Evolutionary conservation across 176 grass and related monocot genomes (phyloP).

Genomic region (Musa schizocarpa): DNA sequence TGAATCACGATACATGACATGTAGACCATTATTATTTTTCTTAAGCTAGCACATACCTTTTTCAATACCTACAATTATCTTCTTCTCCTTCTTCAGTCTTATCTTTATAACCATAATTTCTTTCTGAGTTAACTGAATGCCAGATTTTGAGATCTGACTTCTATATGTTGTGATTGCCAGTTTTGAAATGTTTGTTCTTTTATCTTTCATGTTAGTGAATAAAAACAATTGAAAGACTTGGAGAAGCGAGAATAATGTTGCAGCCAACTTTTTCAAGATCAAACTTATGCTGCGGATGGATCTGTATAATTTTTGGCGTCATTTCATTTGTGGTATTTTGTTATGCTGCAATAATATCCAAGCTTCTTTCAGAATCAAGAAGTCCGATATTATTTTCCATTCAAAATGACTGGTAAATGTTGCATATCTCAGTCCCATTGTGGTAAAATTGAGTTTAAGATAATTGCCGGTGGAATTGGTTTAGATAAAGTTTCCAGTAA

Average conservation of each 20-base stretch:
- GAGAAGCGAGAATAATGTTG: background rate
- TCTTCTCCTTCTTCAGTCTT: background rate
- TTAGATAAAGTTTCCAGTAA: background rate
- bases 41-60: background rate
- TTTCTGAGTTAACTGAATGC: no score
- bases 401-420: constrained; percentile 41
- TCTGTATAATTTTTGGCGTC: constrained; percentile 15
- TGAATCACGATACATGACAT: background rate
- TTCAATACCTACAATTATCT: background rate
- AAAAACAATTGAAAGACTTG: background rate
- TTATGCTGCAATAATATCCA: constrained; percentile 33
- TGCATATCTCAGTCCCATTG: background rate
- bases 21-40: background rate
- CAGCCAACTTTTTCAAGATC: background rate
- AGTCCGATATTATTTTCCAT: constrained; percentile 31
- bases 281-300: constrained; percentile 1
- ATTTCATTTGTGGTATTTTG: constrained; percentile 29
- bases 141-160: no score
- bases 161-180: background rate
- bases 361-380: constrained; percentile 39
- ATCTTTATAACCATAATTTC: no score
- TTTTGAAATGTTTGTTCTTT: background rate
- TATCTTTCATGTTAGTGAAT: background rate
- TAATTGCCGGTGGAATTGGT: background rate
- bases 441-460: background rate